A percentile compares a stretch with the other conserved stretches of the same genome.
Evolutionary conservation across 2,329 filamentous ascomycete genomes (phyloP).

Genomic region (Xylariales sp.): DNA sequence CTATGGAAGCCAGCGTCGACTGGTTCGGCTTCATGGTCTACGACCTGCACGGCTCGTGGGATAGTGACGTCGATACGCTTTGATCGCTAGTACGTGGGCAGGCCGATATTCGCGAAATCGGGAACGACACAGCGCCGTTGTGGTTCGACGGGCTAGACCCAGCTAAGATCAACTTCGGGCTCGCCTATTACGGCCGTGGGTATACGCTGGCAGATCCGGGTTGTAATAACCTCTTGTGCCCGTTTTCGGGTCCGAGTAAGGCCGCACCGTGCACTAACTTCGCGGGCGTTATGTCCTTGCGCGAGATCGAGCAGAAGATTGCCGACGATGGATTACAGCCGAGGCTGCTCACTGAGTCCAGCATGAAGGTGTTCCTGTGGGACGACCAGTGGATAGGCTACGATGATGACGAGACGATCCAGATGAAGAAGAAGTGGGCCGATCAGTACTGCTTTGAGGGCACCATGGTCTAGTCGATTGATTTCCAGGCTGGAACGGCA

Average conservation of each 20-base stretch:
- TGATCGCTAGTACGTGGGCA: constrained; percentile 28
- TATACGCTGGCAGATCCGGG: constrained; percentile 4
- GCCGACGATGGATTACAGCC: no score
- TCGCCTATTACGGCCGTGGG: neutral
- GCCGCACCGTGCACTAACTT: constrained; percentile 7
- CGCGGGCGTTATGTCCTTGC: constrained; percentile 4
- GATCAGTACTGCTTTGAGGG: constrained; percentile 11
- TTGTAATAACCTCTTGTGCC: neutral
- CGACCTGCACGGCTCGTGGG: constrained; percentile 34
- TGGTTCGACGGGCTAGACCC: constrained; percentile 35
- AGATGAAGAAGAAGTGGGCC: constrained; percentile 27
- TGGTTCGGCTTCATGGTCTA: constrained; percentile 34
- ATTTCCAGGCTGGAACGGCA: neutral
- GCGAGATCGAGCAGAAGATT: constrained; percentile 1
- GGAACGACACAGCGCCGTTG: constrained; percentile 32
- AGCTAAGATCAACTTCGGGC: constrained; percentile 24
- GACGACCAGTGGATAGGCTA: constrained; percentile 32
- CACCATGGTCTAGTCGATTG: constrained; percentile 1
- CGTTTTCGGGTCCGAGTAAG: neutral
- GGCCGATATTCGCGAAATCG: constrained; percentile 37
- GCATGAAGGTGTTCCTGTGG: constrained; percentile 26
- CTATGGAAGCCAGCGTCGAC: constrained; percentile 16
- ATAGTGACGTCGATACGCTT: constrained; percentile 16
- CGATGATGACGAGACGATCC: constrained; percentile 30
- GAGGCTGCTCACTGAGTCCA: neutral